phyloP scores from a whole-genome alignment of 176 grass and related monocot species.

The Oryza nivara region DNA sequence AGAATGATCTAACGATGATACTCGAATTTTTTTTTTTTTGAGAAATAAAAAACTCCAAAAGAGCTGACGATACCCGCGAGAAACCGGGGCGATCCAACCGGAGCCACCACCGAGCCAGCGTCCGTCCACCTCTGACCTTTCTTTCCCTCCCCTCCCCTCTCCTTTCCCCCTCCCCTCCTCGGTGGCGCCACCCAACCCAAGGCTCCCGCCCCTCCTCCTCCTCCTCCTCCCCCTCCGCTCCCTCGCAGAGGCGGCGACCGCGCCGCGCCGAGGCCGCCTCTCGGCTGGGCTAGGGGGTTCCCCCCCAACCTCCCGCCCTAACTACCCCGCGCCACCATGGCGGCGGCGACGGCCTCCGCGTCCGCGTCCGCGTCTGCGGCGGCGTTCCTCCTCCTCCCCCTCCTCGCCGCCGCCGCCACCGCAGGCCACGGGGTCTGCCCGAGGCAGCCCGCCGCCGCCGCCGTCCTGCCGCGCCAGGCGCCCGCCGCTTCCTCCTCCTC shows the following conservation, averaged over 20 bases:
- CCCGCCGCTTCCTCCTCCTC: no score
- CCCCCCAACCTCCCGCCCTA: not conserved
- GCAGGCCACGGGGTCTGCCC: constrained; percentile 39
- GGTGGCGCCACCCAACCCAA: not conserved
- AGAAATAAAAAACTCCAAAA: no score
- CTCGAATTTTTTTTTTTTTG: no score
- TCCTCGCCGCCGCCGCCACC: constrained; percentile 18
- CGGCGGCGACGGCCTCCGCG: constrained; percentile 20
- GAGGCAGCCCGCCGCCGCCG: constrained; percentile 6
- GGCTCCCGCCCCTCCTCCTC: not conserved
- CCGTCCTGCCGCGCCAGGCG: constrained; percentile 33
- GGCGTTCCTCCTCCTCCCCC: constrained; percentile 38
- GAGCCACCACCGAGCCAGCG: not conserved
- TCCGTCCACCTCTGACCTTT: constrained; percentile 4
- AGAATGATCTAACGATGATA: no score
- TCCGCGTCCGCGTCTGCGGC: not conserved
- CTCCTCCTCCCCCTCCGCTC: not conserved
- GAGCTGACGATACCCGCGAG: not conserved
- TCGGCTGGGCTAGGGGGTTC: not conserved
- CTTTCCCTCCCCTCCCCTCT: not conserved
- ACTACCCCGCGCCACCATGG: constrained; percentile 2
- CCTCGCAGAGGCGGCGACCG: not conserved
- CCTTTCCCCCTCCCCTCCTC: not conserved
- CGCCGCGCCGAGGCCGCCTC: not conserved
- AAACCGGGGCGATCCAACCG: constrained; percentile 26